phyloP scores from a whole-genome alignment of 1,284 basidiomycete genomes.

The Pascua sp. region DNA sequence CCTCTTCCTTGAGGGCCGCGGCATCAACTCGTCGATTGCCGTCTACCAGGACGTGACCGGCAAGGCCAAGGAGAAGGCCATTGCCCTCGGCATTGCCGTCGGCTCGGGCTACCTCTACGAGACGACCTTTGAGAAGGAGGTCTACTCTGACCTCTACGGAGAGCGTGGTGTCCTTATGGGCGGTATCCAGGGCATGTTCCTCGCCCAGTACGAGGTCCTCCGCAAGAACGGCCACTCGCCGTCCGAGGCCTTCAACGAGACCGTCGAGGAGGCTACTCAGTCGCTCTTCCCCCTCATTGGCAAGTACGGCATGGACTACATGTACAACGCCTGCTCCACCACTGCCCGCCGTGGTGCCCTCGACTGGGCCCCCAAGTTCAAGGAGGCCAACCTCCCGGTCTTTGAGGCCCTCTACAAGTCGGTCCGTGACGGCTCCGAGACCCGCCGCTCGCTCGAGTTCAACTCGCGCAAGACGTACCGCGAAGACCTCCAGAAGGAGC shows the following conservation, averaged over 20 bases:
- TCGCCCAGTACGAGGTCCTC: constrained; percentile 96
- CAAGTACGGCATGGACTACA: constrained; percentile 98
- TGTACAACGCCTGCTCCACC: constrained; percentile 98
- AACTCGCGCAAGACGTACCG: constrained; percentile 91
- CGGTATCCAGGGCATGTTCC: constrained; percentile 98
- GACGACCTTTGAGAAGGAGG: constrained; percentile 99
- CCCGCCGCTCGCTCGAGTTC: constrained; percentile 93
- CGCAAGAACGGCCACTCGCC: constrained; percentile 97
- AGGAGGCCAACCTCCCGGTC: constrained; percentile 81
- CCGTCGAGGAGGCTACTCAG: constrained; percentile 98
- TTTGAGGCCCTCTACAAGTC: constrained; percentile 93
- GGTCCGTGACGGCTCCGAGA: constrained; percentile 93
- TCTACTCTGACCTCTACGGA: constrained; percentile 98
- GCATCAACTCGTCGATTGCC: constrained; percentile 53
- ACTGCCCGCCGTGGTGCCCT: constrained; percentile 97
- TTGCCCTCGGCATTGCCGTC: constrained; percentile 89
- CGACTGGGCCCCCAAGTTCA: constrained; percentile 99
- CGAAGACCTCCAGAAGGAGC: constrained; percentile 87
- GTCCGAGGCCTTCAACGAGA: constrained; percentile 98
- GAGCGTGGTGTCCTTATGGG: constrained; percentile 99
- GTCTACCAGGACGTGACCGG: constrained; percentile 81
- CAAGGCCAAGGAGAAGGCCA: constrained; percentile 94
- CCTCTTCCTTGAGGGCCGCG: constrained; percentile 98
- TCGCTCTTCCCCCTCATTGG: constrained; percentile 97
- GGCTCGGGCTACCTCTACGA: constrained; percentile 83